Evolutionary conservation across 2,329 filamentous ascomycete genomes (phyloP).

Genomic region (Aspergillus fumigatus): DNA sequence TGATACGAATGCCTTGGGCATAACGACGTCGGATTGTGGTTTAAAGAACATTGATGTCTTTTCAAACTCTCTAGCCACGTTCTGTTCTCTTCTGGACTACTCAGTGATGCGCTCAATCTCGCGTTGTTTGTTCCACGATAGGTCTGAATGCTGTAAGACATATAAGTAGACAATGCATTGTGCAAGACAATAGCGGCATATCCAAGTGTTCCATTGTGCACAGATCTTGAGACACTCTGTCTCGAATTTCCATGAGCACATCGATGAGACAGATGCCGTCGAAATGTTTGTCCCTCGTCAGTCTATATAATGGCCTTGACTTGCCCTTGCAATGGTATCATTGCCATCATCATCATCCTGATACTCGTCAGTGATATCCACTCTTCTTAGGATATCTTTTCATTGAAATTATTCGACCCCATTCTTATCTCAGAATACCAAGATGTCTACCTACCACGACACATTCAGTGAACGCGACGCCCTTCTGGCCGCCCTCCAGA

Average conservation of each 20-base stretch:
- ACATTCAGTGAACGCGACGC: not conserved
- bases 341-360: not conserved
- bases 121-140: not conserved
- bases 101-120: not conserved
- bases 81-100: not conserved
- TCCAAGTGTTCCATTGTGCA: not conserved
- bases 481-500: not conserved
- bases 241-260: not conserved
- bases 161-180: not conserved
- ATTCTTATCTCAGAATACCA: not conserved
- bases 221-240: not conserved
- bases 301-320: not conserved
- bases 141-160: not conserved
- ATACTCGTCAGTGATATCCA: not conserved
- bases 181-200: not conserved
- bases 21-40: not conserved
- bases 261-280: not conserved
- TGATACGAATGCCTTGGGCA: conserved; percentile 25
- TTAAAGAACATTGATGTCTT: not conserved
- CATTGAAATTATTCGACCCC: not conserved
- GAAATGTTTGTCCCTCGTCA: not conserved
- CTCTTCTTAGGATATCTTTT: not conserved
- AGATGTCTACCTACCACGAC: not conserved
- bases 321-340: not conserved
- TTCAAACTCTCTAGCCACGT: not conserved